Percentiles rank a stretch among this genome's conserved stretches.
These are phyloP conservation scores for Hymenoscyphus scutula DNA, from an alignment of 2,329 filamentous ascomycete genomes.

Conservation along the genomic window DNA sequence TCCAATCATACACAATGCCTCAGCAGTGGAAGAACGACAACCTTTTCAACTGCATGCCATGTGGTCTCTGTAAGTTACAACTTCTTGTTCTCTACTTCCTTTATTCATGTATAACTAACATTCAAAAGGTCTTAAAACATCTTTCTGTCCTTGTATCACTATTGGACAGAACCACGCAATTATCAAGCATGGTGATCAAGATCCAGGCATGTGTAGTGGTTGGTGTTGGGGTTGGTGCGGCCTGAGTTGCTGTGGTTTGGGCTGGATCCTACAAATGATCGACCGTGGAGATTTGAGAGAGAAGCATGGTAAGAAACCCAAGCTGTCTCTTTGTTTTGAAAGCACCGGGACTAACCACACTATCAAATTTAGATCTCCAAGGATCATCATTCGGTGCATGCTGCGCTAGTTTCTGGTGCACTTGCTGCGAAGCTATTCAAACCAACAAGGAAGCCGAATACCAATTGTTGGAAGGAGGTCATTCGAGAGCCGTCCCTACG, in stretches of 20 bases:
- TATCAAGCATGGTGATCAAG: conserved; percentile 2
- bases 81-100: neutral
- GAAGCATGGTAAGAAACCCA: conserved; percentile 14
- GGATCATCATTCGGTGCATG: conserved; percentile 10
- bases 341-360: neutral
- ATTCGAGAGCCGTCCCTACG: neutral
- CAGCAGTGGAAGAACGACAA: conserved; percentile 10
- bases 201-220: conserved; percentile 5
- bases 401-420: conserved; percentile 10
- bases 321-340: neutral
- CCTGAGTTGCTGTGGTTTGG: conserved; percentile 4
- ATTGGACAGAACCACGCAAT: conserved; percentile 14
- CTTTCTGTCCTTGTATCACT: conserved; percentile 15
- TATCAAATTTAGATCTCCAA: conserved; percentile 10
- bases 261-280: conserved; percentile 14
- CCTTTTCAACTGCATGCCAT: conserved; percentile 14
- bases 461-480: neutral
- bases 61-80: conserved; percentile 9
- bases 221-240: conserved; percentile 15
- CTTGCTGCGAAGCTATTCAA: conserved; percentile 14
- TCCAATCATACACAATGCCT: conserved; percentile 10
- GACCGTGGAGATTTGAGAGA: conserved; percentile 11
- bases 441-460: conserved; percentile 15
- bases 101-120: neutral
- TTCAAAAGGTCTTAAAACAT: conserved; percentile 11